Evolutionary conservation across 2,329 filamentous ascomycete species (phyloP), one percentile per base, ranked within the genome.

Genomic region (Pleurostoma richardsiae): DNA sequence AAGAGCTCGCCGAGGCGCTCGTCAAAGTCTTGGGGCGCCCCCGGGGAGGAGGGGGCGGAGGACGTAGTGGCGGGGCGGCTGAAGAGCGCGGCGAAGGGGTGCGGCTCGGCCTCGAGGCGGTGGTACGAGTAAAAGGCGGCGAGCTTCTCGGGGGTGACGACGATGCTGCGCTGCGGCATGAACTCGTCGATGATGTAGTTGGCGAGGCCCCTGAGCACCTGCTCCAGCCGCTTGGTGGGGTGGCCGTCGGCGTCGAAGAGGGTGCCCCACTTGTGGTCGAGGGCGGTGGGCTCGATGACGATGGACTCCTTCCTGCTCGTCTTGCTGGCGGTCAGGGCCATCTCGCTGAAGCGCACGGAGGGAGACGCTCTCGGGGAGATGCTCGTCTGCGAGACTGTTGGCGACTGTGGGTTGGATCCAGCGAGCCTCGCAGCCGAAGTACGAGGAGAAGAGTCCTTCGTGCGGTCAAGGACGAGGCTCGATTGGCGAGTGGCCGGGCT

Each of bases 131-230:
- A 95, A 54, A 91, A 88, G 42, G 76, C 74, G 10, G 80, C 74
- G 71, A 96, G 78, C 67, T 94, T 94, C 4, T 80, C 69, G 0
- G 90, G 89, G 0, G 85, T 80, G 33, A 95, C 75, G 39, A 94
- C 86, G 11, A 92, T 69, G 31, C 78, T 85, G 43, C 77, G 77
- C 52, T 76, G 79, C 1, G 86, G 85, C 41, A 81, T 71, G 58
- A 84, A 86, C 53, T 88, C 78, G 47, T 86, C 80, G 54, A 88
- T 83, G 57, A 95, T 69, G 60, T 90, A 84, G 45, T 81, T 74
- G 10, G 88, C 88, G 47, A 95, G 71, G 0, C 88, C 88, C 46
- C 82, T 74, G 42, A 95, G 68, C 38, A 94, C 82, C 53, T 90
- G 80, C 0, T 79, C 79, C 11, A 92, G 73, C 44, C 88, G 75